A percentile compares a stretch with the other conserved stretches of the same genome.
Evolutionary conservation across 2,329 filamentous ascomycete species (phyloP).

Genomic region (Sphaerulina vaccinii): DNA sequence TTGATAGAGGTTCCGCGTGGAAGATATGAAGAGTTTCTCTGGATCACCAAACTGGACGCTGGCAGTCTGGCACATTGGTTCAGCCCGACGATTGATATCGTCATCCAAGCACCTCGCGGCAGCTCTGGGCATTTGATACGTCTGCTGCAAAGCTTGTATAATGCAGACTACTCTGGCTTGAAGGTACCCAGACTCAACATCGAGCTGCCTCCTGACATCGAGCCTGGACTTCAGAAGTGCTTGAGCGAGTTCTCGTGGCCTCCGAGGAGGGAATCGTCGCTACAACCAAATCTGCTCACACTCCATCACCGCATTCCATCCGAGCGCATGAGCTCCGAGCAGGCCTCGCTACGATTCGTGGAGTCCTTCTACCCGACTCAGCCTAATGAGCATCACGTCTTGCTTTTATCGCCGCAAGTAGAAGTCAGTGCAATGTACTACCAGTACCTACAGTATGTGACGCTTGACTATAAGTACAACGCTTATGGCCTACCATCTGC

Average conservation of each 20-base stretch:
- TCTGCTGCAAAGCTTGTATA: slow-evolving; percentile 71
- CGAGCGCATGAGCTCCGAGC: slow-evolving; percentile 61
- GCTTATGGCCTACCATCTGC: slow-evolving; percentile 46
- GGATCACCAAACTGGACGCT: slow-evolving; percentile 77
- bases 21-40: slow-evolving; percentile 63
- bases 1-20: slow-evolving; percentile 72
- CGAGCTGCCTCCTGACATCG: slow-evolving; percentile 72
- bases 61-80: slow-evolving; percentile 75
- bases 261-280: slow-evolving; percentile 50
- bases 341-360: slow-evolving; percentile 71
- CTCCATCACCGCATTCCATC: slow-evolving; percentile 71
- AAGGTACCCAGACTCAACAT: slow-evolving; percentile 74
- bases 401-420: slow-evolving; percentile 78
- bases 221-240: slow-evolving; percentile 62
- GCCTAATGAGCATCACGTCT: slow-evolving; percentile 65
- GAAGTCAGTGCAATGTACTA: slow-evolving; percentile 80
- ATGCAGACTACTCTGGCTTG: slow-evolving; percentile 72
- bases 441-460: slow-evolving; percentile 77
- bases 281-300: slow-evolving; percentile 52
- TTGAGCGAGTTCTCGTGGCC: slow-evolving; percentile 69
- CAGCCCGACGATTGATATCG: slow-evolving; percentile 72
- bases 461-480: slow-evolving; percentile 78
- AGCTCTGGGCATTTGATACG: slow-evolving; percentile 74
- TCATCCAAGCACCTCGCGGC: slow-evolving; percentile 71
- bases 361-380: slow-evolving; percentile 83